phyloP scores from a whole-genome alignment of 139 green algal species.

The Auxenochlorella pyrenoidosa region DNA sequence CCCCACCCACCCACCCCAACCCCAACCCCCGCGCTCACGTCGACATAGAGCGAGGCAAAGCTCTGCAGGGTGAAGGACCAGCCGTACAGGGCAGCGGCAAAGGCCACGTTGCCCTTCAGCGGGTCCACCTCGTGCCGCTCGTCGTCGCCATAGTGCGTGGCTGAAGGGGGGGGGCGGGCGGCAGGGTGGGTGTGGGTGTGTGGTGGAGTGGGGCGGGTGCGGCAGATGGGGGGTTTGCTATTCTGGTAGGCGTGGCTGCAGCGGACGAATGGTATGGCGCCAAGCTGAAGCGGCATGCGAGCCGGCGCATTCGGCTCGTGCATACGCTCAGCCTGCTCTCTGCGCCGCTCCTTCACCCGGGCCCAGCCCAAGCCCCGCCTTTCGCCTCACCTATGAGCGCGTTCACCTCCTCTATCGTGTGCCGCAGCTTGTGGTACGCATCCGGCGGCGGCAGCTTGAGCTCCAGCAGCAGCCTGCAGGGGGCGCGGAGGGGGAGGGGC shows the following conservation, averaged over 20 bases:
- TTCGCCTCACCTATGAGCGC: slow-evolving; percentile 43
- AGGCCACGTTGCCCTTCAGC: slow-evolving; percentile 90
- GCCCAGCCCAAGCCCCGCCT: too few relatives aligned
- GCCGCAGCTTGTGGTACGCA: slow-evolving; percentile 97
- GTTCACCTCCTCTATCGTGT: slow-evolving; percentile 98
- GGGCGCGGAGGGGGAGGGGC: too few relatives aligned
- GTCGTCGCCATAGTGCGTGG: slow-evolving; percentile 31
- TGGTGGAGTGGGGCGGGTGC: neutral
- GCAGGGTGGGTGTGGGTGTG: neutral
- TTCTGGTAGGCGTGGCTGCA: too few relatives aligned
- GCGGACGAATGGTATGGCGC: too few relatives aligned
- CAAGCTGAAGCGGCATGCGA: too few relatives aligned
- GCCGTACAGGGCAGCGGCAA: slow-evolving; percentile 75
- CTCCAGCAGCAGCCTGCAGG: slow-evolving; percentile 90
- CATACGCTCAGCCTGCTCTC: too few relatives aligned
- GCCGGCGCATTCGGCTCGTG: too few relatives aligned
- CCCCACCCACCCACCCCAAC: too few relatives aligned
- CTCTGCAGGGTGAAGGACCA: slow-evolving; percentile 95
- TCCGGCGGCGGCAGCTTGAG: slow-evolving; percentile 98
- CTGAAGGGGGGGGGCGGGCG: neutral
- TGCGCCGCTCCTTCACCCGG: too few relatives aligned
- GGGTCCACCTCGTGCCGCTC: slow-evolving; percentile 72
- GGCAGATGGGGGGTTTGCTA: too few relatives aligned
- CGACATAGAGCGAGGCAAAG: slow-evolving; percentile 88
- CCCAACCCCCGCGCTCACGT: slow-evolving; percentile 57